Percentiles rank a stretch among this genome's conserved stretches.
These are phyloP conservation scores for Pseudomassariella vexata DNA, from an alignment of 2,329 filamentous ascomycete genomes.

Conservation along the genomic window DNA sequence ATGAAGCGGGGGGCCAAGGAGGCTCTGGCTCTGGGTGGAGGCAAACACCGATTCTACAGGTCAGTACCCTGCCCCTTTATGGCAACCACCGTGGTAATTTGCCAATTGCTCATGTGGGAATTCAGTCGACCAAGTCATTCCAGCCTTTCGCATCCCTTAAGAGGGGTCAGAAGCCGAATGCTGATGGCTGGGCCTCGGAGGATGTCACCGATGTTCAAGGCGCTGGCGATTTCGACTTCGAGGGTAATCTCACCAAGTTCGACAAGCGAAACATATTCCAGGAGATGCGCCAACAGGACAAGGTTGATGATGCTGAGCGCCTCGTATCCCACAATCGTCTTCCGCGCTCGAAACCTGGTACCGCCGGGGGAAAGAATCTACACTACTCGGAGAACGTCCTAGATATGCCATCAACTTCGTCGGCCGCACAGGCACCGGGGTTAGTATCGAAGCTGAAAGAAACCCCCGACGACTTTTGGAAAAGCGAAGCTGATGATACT, in stretches of 20 bases:
- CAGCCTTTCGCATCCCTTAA: constrained; percentile 58
- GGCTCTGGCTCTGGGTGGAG: constrained; percentile 55
- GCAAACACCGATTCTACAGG: constrained; percentile 53
- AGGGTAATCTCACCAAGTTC: constrained; percentile 83
- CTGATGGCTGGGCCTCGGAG: constrained; percentile 86
- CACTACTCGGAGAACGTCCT: constrained; percentile 91
- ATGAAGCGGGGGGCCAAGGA: too few relatives aligned
- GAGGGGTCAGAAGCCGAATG: constrained; percentile 36
- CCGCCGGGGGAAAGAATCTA: constrained; percentile 78
- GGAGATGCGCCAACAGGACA: constrained; percentile 84
- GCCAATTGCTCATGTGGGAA: too few relatives aligned
- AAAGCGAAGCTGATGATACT: constrained; percentile 67
- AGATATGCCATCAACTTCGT: constrained; percentile 42
- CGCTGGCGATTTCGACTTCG: constrained; percentile 91
- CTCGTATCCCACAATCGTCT: constrained; percentile 82
- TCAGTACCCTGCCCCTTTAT: too few relatives aligned
- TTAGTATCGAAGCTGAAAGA: constrained; percentile 31
- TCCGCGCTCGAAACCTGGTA: constrained; percentile 57
- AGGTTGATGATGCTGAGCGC: constrained; percentile 82
- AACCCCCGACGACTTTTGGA: constrained; percentile 55
- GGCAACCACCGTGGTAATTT: too few relatives aligned
- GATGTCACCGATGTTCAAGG: constrained; percentile 93
- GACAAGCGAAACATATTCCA: constrained; percentile 91
- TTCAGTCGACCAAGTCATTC: constrained; percentile 56
- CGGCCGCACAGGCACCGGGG: too few relatives aligned